Evolutionary conservation across 2,329 filamentous ascomycete genomes (phyloP), one percentile per base, ranked within the genome.

Genomic region (Alternaria postmessia): DNA sequence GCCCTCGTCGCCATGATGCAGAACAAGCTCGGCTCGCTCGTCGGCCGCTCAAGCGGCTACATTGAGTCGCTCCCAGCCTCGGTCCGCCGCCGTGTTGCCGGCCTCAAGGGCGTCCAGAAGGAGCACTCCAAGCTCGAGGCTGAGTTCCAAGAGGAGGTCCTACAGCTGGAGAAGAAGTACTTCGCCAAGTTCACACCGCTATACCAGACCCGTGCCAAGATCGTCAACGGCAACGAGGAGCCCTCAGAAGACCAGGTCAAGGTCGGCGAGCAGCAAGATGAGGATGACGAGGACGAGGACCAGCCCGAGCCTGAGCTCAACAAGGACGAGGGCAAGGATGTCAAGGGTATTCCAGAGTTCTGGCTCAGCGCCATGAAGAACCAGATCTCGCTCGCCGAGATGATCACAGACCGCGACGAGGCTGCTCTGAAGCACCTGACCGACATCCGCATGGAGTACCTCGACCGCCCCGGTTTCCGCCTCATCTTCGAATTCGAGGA

Each of bases 281-380:
- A 91, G 42, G 87, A 92, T 11, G 90, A 91, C 42, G 89, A 70
- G 22, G 65, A 68, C 49, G 83, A 86, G 56, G 80, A 82, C 66
- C 80, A 81, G 48, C 80, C 79, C 43, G 81, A 85, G 70, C 79
- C 81, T 62, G 86, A 89, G 75, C 84, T 89, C 75, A 86, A 88
- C 74, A 82, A 86, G 75, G 83, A 88, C 64, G 81, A 84, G 53
- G 74, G 76, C 60, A 81, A 84, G 64, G 79, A 84, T 57, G 82
- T 90, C 67, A 85, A 88, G 74, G 95, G 95, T 81, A 97, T 99
- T 65, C 95, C 95, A 65, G 95, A 99, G 83, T 99, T 99, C 87
- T 99, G 95, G 95, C 87, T 99, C 51, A 97, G 94, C 63, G 94
- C 96, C 72, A 98, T 99, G 94, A 99, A 99, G 88, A 99, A 99